Percentiles rank a stretch among this genome's conserved stretches.
These are phyloP conservation scores for Sclerotinia subarctica DNA, from an alignment of 2,329 filamentous ascomycete species.

Conservation along the genomic window DNA sequence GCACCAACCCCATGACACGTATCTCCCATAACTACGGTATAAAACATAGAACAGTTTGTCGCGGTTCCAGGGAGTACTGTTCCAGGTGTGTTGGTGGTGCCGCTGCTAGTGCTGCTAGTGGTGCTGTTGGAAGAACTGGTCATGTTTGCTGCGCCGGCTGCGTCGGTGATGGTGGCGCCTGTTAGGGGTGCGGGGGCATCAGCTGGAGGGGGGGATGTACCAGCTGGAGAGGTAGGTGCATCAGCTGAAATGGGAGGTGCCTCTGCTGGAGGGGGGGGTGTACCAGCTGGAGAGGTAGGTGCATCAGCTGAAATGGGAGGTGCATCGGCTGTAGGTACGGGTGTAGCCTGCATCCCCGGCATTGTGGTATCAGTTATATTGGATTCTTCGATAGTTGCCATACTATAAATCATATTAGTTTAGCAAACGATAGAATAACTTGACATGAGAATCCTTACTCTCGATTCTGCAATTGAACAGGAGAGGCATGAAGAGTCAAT, in stretches of 20 bases:
- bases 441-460: neutral
- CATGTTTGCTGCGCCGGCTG: neutral
- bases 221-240: too few species aligned
- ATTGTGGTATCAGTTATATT: neutral
- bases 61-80: neutral
- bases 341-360: neutral
- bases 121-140: neutral
- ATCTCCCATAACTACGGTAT: neutral
- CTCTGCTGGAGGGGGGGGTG: neutral
- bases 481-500: neutral
- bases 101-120: neutral
- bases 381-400: neutral
- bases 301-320: neutral
- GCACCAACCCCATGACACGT: neutral
- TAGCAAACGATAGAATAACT: too few species aligned
- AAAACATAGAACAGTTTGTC: neutral
- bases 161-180: neutral
- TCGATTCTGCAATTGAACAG: neutral
- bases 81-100: neutral
- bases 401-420: neutral
- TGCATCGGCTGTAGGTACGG: neutral
- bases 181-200: neutral
- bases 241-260: too few species aligned
- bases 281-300: neutral
- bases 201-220: neutral